Percentiles rank a stretch among this genome's conserved stretches.
phyloP scores from a whole-genome alignment of 208 protist genomes.

The Acanthamoeba lugdunensis region DNA sequence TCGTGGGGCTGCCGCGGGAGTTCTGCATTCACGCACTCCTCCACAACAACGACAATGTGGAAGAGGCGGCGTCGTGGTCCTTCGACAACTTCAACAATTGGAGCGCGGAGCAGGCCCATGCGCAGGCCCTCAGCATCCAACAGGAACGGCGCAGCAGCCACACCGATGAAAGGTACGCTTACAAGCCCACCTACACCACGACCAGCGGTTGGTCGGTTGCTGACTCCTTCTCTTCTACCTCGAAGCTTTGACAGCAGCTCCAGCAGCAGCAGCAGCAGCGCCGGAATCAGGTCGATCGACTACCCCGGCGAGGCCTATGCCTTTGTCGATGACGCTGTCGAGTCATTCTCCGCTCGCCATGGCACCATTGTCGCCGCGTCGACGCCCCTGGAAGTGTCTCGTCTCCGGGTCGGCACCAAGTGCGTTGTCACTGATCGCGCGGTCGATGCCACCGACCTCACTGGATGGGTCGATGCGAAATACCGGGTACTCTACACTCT shows the following conservation, averaged over 20 bases:
- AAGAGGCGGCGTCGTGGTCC: slow-evolving; percentile 58
- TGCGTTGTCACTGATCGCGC: slow-evolving; percentile 47
- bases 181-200: neutral
- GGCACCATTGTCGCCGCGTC: neutral
- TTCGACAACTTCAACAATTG: slow-evolving; percentile 64
- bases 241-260: neutral
- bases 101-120: slow-evolving; percentile 55
- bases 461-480: slow-evolving; percentile 42
- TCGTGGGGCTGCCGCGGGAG: slow-evolving; percentile 53
- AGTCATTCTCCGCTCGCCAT: neutral
- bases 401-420: slow-evolving; percentile 50
- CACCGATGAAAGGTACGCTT: neutral
- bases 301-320: slow-evolving; percentile 51
- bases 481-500: neutral
- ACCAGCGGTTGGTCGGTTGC: neutral
- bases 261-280: slow-evolving; percentile 12
- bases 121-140: slow-evolving; percentile 46
- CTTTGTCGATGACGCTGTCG: neutral
- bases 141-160: slow-evolving; percentile 65
- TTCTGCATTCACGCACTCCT: slow-evolving; percentile 65
- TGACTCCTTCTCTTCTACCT: neutral
- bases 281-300: neutral
- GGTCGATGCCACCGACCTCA: slow-evolving; percentile 27
- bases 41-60: slow-evolving; percentile 69
- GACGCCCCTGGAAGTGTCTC: slow-evolving; percentile 31